Base-by-base conservation (phyloP, 768 basidiomycete genomes). In the Serendipita indica region DNA sequence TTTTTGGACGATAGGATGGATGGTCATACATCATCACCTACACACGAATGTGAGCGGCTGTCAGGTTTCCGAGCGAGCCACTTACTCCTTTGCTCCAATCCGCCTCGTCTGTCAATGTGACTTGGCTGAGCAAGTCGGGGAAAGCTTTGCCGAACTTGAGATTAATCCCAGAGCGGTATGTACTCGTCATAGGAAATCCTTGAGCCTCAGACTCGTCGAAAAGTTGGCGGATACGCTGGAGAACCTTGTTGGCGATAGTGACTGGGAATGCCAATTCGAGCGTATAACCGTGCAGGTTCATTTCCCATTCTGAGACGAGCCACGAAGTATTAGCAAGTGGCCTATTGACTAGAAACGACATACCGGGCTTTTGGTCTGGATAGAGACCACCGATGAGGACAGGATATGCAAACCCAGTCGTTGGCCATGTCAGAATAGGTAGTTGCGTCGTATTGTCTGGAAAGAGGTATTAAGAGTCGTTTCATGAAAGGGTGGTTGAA, bases 111-210 rank as follows among this genome's bases (percentile, higher is more conserved):
- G 58, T 58, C 33, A 49, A 39, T 16, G 60, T 61, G 20, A 58
- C 58, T 28, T 61, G 61, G 22, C 61, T 58, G 12, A 61, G 56
- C n/a, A 61, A 59, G 32, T 58, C 58, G 18, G 58, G 58, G 28
- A 61, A 61, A 27, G 45, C 41, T 35, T 61, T 61, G 16, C 61
- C 61, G 41, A 61, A 61, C 43, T 61, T 61, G 43, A 61, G 58
- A 33, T 61, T 61, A 28, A 61, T 61, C 14, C 61, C 61, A 22
- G 58, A 59, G 7, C 61, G 61, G 33, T 61, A 61, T 28, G 61
- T 60, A 16, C 41, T 60, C 14, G 61, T 61, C 18, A 61, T 58
- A 13, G 61, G 58, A 18, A 43, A 35, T 25, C 61, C 61, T 28
- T 61, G 27, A 18, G 58, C 61, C 14, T 39, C 61, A 16, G 61